Evolutionary conservation across 2,329 filamentous ascomycete genomes (phyloP), one percentile per base, ranked within the genome.

Genomic region (Boeremia lycopersici): DNA sequence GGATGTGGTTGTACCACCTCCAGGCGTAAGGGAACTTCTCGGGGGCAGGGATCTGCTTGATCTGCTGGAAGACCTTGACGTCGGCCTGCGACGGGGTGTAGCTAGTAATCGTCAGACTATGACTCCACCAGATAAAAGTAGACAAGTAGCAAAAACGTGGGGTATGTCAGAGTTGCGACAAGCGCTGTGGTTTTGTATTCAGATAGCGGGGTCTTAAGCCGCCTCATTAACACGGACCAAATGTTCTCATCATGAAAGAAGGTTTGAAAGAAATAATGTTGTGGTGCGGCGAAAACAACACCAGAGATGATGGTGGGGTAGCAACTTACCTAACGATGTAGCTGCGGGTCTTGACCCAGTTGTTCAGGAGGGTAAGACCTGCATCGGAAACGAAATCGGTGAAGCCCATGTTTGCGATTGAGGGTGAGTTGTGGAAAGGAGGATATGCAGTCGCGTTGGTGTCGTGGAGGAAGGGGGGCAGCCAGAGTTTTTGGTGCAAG

Each of bases 1-100:
- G 86, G 76, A 97, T 91, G 87, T 99, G 93, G 87, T 96, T 96
- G 88, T 96, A 97, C 95, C 95, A 99, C 79, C 95, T 89, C 76
- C 91, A 91, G 74, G 89, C 92, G 82, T 96, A 84, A 74, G 93
- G 92, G 87, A 89, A 96, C 84, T 96, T 96, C 78, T 84, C 83
- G 72, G 89, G 85, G 68, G 89, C 87, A 70, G 95, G 95, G 57
- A 86, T 79, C 69, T 83, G 80, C 74, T 84, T 87, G 77, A 97
- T 79, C 73, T 90, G 90, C 87, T 98, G 96, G 90, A 90, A 98
- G 82, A 87, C 87, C 79, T 89, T 90, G 73, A 96, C 93, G 84
- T 99, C 95, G 81, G 95, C 95, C 85, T 99, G 95, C 71, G 91
- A 91, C 72, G 93, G 89, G 61, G 78, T 73, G 75, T 86, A 81